A percentile compares a stretch with the other conserved stretches of the same genome.
These are phyloP conservation scores for Aspergillus sp. DNA, from an alignment of 2,329 filamentous ascomycete species.

Conservation along the genomic window DNA sequence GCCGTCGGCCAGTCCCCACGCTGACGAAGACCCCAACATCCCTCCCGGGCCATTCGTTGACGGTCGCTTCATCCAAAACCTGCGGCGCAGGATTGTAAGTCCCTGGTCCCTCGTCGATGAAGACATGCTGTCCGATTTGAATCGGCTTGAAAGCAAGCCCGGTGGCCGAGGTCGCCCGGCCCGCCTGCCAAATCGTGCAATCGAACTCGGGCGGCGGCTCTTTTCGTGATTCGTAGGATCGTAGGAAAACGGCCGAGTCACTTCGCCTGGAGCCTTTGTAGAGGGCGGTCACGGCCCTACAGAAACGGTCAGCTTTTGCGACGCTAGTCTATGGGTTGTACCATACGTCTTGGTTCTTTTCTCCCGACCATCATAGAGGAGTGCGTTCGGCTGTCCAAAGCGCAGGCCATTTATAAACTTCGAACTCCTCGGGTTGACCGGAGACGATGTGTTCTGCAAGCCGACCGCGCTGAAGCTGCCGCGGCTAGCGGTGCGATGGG, in stretches of 20 bases:
- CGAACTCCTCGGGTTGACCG: conserved; percentile 46
- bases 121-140: conserved; percentile 82
- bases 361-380: conserved; percentile 79
- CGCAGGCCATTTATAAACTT: conserved; percentile 37
- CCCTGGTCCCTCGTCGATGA: conserved; percentile 85
- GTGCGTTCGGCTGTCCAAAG: conserved; percentile 73
- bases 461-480: conserved; percentile 77
- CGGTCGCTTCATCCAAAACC: conserved; percentile 77
- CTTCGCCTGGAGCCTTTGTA: conserved; percentile 71
- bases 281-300: conserved; percentile 80
- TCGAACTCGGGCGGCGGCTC: conserved; percentile 86
- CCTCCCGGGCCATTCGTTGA: conserved; percentile 91
- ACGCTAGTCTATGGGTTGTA: neutral
- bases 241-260: conserved; percentile 61
- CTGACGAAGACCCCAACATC: conserved; percentile 89
- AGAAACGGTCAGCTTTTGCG: conserved; percentile 8
- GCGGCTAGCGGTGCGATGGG: conserved; percentile 61
- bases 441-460: conserved; percentile 48
- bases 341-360: conserved; percentile 82
- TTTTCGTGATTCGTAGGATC: conserved; percentile 90
- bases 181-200: conserved; percentile 95
- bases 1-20: conserved; percentile 84
- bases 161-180: conserved; percentile 84
- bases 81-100: conserved; percentile 85
- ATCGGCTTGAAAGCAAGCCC: conserved; percentile 94